These are phyloP conservation scores for Daucus carota DNA, from an alignment of 129 eudicot species.

Conservation along the genomic window DH1_v3.0 NC_030384.2:30968001-30968500, in stretches of 20 bases:
- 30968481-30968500: slow-evolving; percentile 31
- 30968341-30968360: slow-evolving; percentile 31
- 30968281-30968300: slow-evolving; percentile 18
- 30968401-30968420: slow-evolving; percentile 35
- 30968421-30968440: slow-evolving; percentile 22
- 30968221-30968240: too few species aligned
- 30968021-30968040: too few species aligned
- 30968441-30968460: slow-evolving; percentile 20
- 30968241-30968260: slow-evolving; percentile 15
- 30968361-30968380: slow-evolving; percentile 39
- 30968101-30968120: too few species aligned
- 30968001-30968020: too few species aligned
- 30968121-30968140: too few species aligned
- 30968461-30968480: slow-evolving; percentile 36
- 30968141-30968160: too few species aligned
- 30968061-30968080: too few species aligned
- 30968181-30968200: too few species aligned
- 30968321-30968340: slow-evolving; percentile 47
- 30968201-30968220: background rate
- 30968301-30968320: slow-evolving; percentile 11
- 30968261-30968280: slow-evolving; percentile 2
- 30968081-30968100: too few species aligned
- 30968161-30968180: too few species aligned
- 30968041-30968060: too few species aligned
- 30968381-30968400: slow-evolving; percentile 44